Base-by-base conservation (phyloP, 257 asterid genomes). In the Solanum piurae region DNA sequence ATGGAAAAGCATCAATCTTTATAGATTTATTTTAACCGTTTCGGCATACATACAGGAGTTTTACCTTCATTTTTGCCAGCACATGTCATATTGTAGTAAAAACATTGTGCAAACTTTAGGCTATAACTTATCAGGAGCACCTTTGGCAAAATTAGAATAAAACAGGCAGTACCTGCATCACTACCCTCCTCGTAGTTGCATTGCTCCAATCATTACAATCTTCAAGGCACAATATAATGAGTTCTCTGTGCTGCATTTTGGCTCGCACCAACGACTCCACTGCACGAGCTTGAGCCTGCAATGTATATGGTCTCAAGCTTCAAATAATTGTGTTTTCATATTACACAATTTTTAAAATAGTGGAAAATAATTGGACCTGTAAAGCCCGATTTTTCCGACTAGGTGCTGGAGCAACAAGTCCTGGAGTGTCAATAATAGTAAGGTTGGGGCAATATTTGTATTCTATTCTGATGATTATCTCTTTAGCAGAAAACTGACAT, bases 141-240 rank as follows among this genome's bases (percentile, higher is more conserved):
- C 31, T 21, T 5, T 36, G 36, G 3, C 16, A 87, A 49, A 55
- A 21, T 36, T 84, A 64, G 83, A 77, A 83, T 92, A 79, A 80
- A 49, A 49, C 68, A 80, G 29, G 85, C 69, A 29, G 25, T 91
- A 94, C 99, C 92, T 96, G 99, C 99, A 96, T 96, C 89, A 96
- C 99, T 52, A 96, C 93, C 91, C 99, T 94, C 89, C 99, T 89
- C 55, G 98, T 96, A 83, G 97, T 95, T 88, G 98, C 99, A 88
- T 96, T 96, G 87, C 94, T 96, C 99, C 99, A 96, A 91, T 96
- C 99, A 80, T 94, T 92, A 90, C 99, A 96, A 92, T 96, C 99
- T 93, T 96, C 99, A 88, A 96, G 98, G 94, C 99, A 96, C 88
- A 96, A 90, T 89, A 96, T 95, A 92, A 96, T 96, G 89, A 96